Percentiles rank a stretch among this genome's conserved stretches.
Conservation (phyloP, 768 basidiomycete genomes). For the Leucocoprinus birnbaumii region DNA sequence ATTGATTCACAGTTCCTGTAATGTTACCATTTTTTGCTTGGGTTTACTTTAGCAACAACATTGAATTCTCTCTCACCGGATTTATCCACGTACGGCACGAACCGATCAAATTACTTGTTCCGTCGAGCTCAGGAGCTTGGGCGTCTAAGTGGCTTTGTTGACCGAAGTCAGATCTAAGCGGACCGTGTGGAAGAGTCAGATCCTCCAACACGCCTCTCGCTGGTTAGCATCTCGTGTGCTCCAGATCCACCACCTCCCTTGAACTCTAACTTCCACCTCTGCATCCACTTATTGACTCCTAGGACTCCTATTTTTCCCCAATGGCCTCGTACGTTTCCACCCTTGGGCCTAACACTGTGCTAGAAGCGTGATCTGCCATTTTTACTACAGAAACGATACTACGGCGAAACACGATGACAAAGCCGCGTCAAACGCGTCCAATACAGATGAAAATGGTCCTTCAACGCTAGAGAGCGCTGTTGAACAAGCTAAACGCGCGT, state of each 20-base stretch:
- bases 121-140: background rate
- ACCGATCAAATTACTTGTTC: background rate
- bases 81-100: background rate
- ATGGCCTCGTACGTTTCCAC: constrained; percentile 25
- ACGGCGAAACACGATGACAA: constrained; percentile 13
- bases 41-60: constrained; percentile 3
- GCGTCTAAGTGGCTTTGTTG: background rate
- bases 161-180: background rate
- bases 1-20: constrained; percentile 8
- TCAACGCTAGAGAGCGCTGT: constrained; percentile 53
- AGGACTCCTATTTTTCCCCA: background rate
- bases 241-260: background rate
- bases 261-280: background rate
- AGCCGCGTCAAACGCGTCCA: constrained; percentile 21
- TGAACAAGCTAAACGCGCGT: constrained; percentile 84
- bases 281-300: background rate
- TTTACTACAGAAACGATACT: constrained; percentile 5
- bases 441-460: constrained; percentile 16
- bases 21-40: constrained; percentile 1
- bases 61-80: background rate
- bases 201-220: background rate
- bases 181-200: background rate
- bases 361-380: background rate
- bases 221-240: background rate
- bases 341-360: background rate